Evolutionary conservation across 2,329 filamentous ascomycete species (phyloP).

Genomic region (Neopestalotiopsis sp.): DNA sequence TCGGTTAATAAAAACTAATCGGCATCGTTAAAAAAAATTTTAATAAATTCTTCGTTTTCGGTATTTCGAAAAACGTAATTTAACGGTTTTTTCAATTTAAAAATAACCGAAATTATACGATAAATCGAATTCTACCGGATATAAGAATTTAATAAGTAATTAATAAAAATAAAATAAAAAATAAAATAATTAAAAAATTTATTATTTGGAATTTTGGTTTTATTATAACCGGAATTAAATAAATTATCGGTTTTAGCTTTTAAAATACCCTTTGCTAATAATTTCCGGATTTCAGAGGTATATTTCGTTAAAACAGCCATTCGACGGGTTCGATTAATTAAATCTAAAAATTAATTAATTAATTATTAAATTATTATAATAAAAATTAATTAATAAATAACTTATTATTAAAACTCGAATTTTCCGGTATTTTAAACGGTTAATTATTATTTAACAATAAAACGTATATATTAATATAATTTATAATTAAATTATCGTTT

Average conservation of each 20-base stretch:
- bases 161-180: conserved; percentile 1
- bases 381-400: background rate
- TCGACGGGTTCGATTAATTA: conserved; percentile 7
- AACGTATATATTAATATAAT: conserved; percentile 5
- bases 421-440: background rate
- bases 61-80: too few relatives aligned
- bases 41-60: too few relatives aligned
- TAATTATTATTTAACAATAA: background rate
- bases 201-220: background rate
- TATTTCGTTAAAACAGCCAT: conserved; percentile 10
- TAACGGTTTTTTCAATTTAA: too few relatives aligned
- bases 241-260: background rate
- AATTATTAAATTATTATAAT: conserved; percentile 2
- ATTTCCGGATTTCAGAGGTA: background rate
- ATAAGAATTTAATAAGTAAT: too few relatives aligned
- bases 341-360: background rate
- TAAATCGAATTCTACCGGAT: too few relatives aligned
- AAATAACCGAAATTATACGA: too few relatives aligned
- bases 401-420: background rate
- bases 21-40: too few relatives aligned
- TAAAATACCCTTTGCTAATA: background rate
- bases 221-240: background rate
- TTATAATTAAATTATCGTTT: background rate
- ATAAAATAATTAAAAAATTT: background rate
- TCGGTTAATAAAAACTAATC: too few relatives aligned